Evolutionary conservation across 1,284 basidiomycete genomes (phyloP), one percentile per base, ranked within the genome.

Genomic region (Gymnopus androsaceus): DNA sequence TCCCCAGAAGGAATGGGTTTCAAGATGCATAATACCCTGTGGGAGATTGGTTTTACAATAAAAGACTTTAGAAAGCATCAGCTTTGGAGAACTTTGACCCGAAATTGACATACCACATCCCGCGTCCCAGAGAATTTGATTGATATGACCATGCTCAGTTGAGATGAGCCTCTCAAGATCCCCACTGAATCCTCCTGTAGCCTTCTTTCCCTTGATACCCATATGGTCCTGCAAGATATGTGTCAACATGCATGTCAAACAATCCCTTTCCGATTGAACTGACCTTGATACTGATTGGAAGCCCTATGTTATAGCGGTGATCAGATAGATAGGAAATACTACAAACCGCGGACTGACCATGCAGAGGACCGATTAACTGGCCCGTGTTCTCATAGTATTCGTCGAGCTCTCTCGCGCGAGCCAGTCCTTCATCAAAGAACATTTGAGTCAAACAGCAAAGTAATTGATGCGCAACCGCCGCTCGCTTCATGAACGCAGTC

Each of bases 11-110:
- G 71, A 73, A 45, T 59, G 59, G 14, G 58, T 67, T 64, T 73
- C 69, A 54, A 77, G 54, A 19, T 72, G 71, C 66, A 76, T 70
- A 34, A 79, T 60, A 1, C 68, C 63, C 57, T 78, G 77, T 1
- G 77, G 76, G 49, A 74, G 71, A 49, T 79, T 78, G 2, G 79
- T 81, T 61, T 78, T 78, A 36, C 74, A 74, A 59, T 77, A 81
- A 54, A 78, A 75, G 9, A 81, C 75, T 61, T 23, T n/a, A 41
- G 9, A 27, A 40, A 23, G 14, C 15, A 33, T 23, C 4, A 40
- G 17, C 25, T 52, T 4, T 11, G 15, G 12, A n/a, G n/a, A n/a
- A n/a, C n/a, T n/a, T 28, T 1, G 27, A 15, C n/a, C 4, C 27
- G 23, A 23, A 37, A 31, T 21, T 6, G 6, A 41, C 53, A 21